Conservation (phyloP, 2,329 filamentous ascomycete genomes). For the Diplodia sapinea region DNA sequence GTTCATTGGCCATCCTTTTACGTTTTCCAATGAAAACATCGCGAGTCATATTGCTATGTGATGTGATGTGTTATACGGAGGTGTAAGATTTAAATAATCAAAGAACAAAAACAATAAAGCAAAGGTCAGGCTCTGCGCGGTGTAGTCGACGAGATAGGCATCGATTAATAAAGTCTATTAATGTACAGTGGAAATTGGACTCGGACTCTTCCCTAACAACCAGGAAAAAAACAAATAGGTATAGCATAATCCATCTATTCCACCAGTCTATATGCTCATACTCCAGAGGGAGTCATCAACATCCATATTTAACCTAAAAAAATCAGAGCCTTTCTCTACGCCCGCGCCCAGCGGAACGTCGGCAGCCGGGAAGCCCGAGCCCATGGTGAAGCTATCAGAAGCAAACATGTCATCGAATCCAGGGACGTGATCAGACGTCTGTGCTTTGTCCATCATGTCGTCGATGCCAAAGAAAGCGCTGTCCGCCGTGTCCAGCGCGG, state of each 20-base stretch:
- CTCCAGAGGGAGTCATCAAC: constrained; percentile 1
- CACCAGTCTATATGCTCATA: not conserved
- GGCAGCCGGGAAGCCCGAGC: not conserved
- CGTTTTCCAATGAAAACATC: no score
- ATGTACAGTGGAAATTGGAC: no score
- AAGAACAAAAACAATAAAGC: no score
- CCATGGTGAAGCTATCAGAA: not conserved
- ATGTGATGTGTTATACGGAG: no score
- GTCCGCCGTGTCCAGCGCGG: not conserved
- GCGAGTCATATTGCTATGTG: no score
- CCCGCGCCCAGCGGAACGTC: not conserved
- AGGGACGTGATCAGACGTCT: not conserved
- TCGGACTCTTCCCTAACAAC: no score
- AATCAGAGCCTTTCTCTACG: not conserved
- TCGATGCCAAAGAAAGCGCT: not conserved
- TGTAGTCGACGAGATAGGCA: no score
- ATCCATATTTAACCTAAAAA: constrained; percentile 8
- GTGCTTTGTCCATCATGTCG: not conserved
- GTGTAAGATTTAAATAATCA: no score
- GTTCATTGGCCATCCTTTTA: no score
- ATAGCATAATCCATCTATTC: not conserved
- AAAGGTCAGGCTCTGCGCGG: no score
- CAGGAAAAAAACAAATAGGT: no score
- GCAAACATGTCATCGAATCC: not conserved
- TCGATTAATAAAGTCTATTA: no score